Evolutionary conservation across 2,329 filamentous ascomycete genomes (phyloP).

Genomic region (Juglanconis oblonga): DNA sequence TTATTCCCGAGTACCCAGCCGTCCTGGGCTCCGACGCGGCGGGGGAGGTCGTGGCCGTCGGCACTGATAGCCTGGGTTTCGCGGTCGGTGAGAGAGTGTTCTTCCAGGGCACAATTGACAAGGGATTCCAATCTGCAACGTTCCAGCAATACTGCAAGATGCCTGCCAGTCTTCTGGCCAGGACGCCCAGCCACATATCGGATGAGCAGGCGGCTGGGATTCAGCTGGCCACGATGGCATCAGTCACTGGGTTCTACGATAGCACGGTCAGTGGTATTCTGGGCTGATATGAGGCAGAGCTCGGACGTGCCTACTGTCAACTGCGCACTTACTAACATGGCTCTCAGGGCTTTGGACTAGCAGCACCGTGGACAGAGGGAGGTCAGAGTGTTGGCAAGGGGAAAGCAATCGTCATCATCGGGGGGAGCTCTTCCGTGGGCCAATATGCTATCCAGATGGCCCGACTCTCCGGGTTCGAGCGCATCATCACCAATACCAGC

Average conservation of each 20-base stretch:
- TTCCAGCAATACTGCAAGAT: conserved; percentile 36
- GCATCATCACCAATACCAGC: conserved; percentile 34
- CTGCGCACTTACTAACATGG: no score
- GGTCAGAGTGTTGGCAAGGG: conserved; percentile 4
- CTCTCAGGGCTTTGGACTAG: conserved; percentile 10
- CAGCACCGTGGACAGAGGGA: conserved; percentile 26
- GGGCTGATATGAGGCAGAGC: no score
- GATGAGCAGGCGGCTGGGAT: conserved; percentile 28
- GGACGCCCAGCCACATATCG: conserved; percentile 26
- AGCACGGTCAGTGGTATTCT: conserved; percentile 10
- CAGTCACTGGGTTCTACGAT: conserved; percentile 20
- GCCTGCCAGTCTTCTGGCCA: conserved; percentile 27
- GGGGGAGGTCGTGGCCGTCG: conserved; percentile 30
- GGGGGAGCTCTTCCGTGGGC: conserved; percentile 31
- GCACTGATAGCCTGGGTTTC: conserved; percentile 24
- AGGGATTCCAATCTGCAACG: conserved; percentile 24
- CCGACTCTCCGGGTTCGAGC: conserved; percentile 37
- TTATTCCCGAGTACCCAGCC: conserved; percentile 25
- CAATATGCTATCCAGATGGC: conserved; percentile 41
- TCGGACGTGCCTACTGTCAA: no score
- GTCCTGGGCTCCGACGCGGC: conserved; percentile 31
- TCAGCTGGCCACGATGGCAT: conserved; percentile 20
- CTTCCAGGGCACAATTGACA: conserved; percentile 31
- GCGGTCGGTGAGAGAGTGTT: conserved; percentile 33
- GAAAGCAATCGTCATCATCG: not conserved